phyloP scores from a whole-genome alignment of 495 filamentous ascomycete species.

The Extremus antarcticus region DNA sequence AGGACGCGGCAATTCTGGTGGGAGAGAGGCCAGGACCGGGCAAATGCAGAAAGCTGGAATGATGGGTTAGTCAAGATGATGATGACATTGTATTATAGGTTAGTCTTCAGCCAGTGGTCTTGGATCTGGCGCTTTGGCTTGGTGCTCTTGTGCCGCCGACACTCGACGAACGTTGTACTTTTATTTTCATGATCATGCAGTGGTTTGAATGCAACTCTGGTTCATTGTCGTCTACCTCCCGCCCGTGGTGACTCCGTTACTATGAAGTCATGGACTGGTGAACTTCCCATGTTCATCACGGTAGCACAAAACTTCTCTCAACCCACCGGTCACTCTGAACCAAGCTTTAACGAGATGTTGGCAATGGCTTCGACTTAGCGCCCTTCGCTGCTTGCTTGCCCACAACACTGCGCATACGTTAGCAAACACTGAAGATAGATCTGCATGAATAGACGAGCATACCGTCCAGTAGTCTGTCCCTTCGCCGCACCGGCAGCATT shows the following conservation, averaged over 20 bases:
- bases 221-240: neutral
- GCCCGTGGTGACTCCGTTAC: neutral
- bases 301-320: no score
- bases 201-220: neutral
- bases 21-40: constrained; percentile 6
- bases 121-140: no score
- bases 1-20: constrained; percentile 7
- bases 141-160: no score
- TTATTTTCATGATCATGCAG: no score
- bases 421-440: neutral
- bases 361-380: constrained; percentile 70
- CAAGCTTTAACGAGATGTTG: constrained; percentile 79
- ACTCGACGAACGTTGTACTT: no score
- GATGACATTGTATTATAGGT: no score
- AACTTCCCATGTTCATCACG: no score
- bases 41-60: constrained; percentile 13
- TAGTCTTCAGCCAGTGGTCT: no score
- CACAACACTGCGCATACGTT: constrained; percentile 36
- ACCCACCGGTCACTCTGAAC: no score
- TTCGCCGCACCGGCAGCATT: constrained; percentile 58
- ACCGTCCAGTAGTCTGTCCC: constrained; percentile 58
- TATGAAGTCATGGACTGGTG: no score
- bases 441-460: neutral
- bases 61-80: no score
- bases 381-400: constrained; percentile 98